Percentiles rank a stretch among this genome's conserved stretches.
Evolutionary conservation across 1,139 yeast species (phyloP).

Genomic region (Geotrichum armillariae): DNA sequence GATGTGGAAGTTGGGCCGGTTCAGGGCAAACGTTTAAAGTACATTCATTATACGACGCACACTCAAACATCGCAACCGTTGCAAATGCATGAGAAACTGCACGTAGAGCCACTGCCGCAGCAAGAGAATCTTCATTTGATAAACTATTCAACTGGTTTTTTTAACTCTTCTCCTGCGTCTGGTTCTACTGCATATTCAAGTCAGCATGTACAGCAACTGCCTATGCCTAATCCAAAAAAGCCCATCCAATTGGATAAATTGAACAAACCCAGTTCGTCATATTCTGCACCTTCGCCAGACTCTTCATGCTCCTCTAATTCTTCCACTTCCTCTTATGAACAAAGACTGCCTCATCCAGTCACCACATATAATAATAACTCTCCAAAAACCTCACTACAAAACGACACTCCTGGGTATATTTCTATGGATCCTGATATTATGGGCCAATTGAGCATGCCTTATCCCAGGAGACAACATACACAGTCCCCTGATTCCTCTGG

Average conservation of each 20-base stretch:
- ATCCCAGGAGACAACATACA: background rate
- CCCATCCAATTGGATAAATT: background rate
- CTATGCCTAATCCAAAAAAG: background rate
- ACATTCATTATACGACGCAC: too few relatives aligned
- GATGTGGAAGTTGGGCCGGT: background rate
- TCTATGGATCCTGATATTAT: background rate
- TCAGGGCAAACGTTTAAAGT: too few relatives aligned
- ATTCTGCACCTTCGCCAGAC: constrained; percentile 2
- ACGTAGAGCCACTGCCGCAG: too few relatives aligned
- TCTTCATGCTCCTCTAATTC: constrained; percentile 5
- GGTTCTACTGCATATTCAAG: too few relatives aligned
- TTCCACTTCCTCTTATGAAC: background rate
- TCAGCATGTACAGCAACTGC: too few relatives aligned
- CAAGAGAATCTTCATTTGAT: too few relatives aligned
- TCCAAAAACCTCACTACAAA: too few relatives aligned
- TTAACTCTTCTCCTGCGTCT: too few relatives aligned
- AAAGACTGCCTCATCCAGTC: background rate
- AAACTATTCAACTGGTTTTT: too few relatives aligned
- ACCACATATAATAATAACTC: too few relatives aligned
- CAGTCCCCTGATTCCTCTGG: background rate
- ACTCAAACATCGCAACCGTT: too few relatives aligned
- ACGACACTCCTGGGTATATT: background rate
- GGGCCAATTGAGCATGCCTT: background rate
- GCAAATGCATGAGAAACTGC: too few relatives aligned
- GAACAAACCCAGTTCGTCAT: background rate